A percentile compares a stretch with the other conserved stretches of the same genome.
phyloP scores from a whole-genome alignment of 2,329 filamentous ascomycete species.

The Basipetospora chlamydospora region DNA sequence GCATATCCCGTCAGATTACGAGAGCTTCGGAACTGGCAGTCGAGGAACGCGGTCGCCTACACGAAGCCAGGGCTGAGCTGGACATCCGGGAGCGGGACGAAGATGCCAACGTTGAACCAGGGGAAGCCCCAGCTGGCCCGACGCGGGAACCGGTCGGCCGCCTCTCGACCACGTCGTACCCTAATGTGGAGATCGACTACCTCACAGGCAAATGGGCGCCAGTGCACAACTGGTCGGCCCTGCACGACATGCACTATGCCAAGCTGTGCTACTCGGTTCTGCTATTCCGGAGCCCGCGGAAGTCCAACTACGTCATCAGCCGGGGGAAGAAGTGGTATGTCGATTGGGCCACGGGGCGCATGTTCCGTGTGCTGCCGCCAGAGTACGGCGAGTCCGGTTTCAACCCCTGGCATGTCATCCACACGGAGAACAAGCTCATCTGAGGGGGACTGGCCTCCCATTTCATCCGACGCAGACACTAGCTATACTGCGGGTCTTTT shows the following conservation, averaged over 20 bases:
- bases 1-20: neutral
- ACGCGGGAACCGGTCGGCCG: slow-evolving; percentile 20
- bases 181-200: slow-evolving; percentile 29
- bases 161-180: slow-evolving; percentile 29
- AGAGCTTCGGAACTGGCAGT: no score
- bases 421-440: slow-evolving; percentile 26
- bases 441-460: no score
- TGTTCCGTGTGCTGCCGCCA: slow-evolving; percentile 38
- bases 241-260: slow-evolving; percentile 44
- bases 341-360: slow-evolving; percentile 42
- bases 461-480: no score
- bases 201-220: slow-evolving; percentile 42
- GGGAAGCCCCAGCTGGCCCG: slow-evolving; percentile 7
- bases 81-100: no score
- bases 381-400: slow-evolving; percentile 37
- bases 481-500: no score
- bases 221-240: slow-evolving; percentile 36
- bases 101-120: no score
- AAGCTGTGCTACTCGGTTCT: slow-evolving; percentile 46
- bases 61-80: no score
- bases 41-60: no score
- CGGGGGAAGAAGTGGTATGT: slow-evolving; percentile 44
- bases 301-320: slow-evolving; percentile 41
- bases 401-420: slow-evolving; percentile 34
- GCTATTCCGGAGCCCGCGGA: slow-evolving; percentile 39